Conservation (phyloP, 140 eudicot species). For the Bidens hawaiensis region DNA sequence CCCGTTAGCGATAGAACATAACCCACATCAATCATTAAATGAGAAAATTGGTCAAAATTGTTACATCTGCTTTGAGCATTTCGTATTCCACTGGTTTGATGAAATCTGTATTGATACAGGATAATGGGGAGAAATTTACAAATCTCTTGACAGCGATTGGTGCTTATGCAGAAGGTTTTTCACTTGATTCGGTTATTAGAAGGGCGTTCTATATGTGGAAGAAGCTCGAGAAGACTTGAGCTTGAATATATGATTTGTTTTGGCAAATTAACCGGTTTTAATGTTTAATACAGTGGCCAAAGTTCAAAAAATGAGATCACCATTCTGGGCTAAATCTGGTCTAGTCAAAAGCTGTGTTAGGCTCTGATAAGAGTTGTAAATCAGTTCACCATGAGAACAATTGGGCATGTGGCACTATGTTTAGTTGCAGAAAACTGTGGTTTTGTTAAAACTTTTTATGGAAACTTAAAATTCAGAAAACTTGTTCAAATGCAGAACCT, state of each 20-base stretch:
- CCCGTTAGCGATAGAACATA: not conserved
- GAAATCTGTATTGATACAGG: slow-evolving; percentile 44
- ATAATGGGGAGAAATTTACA: slow-evolving; percentile 86
- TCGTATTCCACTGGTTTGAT: not conserved
- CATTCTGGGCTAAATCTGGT: slow-evolving; percentile 2
- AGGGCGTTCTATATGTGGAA: slow-evolving; percentile 76
- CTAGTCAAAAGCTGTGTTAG: too few relatives aligned
- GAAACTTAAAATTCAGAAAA: too few relatives aligned
- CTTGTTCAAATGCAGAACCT: not conserved
- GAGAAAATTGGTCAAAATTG: too few relatives aligned
- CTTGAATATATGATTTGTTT: not conserved
- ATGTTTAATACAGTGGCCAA: not conserved
- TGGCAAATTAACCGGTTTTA: slow-evolving; percentile 8
- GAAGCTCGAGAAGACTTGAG: slow-evolving; percentile 55
- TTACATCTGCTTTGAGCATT: too few relatives aligned
- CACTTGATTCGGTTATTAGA: slow-evolving; percentile 85
- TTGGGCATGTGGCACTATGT: not conserved
- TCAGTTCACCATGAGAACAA: not conserved
- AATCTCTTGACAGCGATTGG: slow-evolving; percentile 83
- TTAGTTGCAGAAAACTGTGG: not conserved
- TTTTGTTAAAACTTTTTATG: not conserved
- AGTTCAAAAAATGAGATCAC: not conserved
- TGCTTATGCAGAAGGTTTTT: slow-evolving; percentile 98
- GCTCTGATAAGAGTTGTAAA: not conserved
- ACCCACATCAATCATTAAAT: too few relatives aligned